Percentiles rank a stretch among this genome's conserved stretches.
These are phyloP conservation scores for Penicillium samsonianum DNA, from an alignment of 495 filamentous ascomycete species.

Conservation along the genomic window DNA sequence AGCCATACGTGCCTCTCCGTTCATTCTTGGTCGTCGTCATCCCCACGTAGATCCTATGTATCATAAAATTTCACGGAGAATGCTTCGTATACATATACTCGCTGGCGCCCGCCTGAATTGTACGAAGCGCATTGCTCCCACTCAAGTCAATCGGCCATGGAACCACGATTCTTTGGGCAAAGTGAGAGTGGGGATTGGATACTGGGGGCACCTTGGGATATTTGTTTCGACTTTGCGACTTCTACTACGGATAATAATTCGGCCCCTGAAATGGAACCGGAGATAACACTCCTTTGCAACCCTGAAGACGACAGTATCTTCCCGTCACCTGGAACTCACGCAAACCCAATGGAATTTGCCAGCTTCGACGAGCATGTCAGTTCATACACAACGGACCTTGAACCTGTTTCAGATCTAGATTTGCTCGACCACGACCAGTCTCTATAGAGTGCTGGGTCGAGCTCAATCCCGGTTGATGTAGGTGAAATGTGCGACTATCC, in stretches of 20 bases:
- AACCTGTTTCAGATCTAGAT: background rate
- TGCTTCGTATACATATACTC: background rate
- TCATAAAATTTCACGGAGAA: background rate
- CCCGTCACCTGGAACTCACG: background rate
- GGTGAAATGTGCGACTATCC: constrained; percentile 2
- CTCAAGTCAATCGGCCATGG: background rate
- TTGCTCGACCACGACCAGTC: background rate
- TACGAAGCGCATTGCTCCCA: background rate
- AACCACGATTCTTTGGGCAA: constrained; percentile 1
- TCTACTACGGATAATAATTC: constrained; percentile 1
- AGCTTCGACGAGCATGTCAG: constrained; percentile 3
- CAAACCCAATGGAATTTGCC: background rate
- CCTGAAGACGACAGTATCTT: background rate
- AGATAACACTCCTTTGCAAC: background rate
- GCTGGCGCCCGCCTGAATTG: background rate
- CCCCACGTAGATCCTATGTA: background rate
- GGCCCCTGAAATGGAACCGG: background rate
- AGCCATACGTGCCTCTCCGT: background rate
- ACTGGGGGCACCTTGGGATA: background rate
- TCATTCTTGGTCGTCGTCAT: background rate
- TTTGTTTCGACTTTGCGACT: background rate
- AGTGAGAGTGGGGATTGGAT: constrained; percentile 1
- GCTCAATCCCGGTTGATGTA: background rate
- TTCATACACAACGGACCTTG: constrained; percentile 1
- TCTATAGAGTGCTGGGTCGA: constrained; percentile 8